Conservation (phyloP, 305 asterid genomes). For the Rubia occidens region DNA sequence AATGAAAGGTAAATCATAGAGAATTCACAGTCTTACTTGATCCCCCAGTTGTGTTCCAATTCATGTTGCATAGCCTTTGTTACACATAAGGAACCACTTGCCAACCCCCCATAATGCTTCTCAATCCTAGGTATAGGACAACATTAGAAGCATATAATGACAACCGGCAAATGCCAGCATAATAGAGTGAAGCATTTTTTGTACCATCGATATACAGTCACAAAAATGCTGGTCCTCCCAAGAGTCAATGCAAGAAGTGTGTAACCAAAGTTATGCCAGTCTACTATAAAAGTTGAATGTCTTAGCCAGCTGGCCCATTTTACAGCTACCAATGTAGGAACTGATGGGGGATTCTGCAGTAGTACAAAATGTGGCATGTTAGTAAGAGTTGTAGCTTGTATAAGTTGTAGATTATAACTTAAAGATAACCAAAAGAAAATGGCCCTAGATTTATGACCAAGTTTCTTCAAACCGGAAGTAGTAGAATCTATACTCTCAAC, state of each 20-base stretch:
- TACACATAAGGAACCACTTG: slow-evolving; percentile 88
- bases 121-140: slow-evolving; percentile 60
- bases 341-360: slow-evolving; percentile 94
- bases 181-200: slow-evolving; percentile 12
- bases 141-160: slow-evolving; percentile 14
- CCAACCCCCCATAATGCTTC: slow-evolving; percentile 76
- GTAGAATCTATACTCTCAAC: not conserved
- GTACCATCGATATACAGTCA: slow-evolving; percentile 68
- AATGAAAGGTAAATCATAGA: not conserved
- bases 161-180: slow-evolving; percentile 15
- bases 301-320: slow-evolving; percentile 86
- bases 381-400: slow-evolving; percentile 3
- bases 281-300: slow-evolving; percentile 58
- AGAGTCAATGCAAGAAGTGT: slow-evolving; percentile 83
- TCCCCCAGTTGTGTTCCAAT: slow-evolving; percentile 82
- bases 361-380: slow-evolving; percentile 16
- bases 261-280: slow-evolving; percentile 97
- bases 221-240: slow-evolving; percentile 74
- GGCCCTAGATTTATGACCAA: not conserved
- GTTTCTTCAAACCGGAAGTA: too few species aligned
- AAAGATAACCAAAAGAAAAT: not conserved
- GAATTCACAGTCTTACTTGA: slow-evolving; percentile 44
- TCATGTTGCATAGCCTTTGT: slow-evolving; percentile 97
- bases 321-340: slow-evolving; percentile 89
- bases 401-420: not conserved